Evolutionary conservation across 2,329 filamentous ascomycete genomes (phyloP), one percentile per base, ranked within the genome.

Genomic region (Clarireedia homoeocarpa): DNA sequence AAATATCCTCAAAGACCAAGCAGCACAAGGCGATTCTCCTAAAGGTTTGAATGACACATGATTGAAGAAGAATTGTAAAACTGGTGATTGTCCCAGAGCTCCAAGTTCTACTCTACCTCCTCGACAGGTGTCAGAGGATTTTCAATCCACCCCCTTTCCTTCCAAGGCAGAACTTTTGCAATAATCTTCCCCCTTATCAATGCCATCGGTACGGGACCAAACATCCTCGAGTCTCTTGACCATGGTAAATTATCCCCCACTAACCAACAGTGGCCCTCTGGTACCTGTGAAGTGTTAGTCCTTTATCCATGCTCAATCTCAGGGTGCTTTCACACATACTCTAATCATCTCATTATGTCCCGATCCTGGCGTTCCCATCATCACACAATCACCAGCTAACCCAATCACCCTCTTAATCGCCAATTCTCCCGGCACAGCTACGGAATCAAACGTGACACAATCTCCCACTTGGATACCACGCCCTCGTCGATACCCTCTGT

Each of bases 211-310:
- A 99, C 70, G 0, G 94, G 90, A 0, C 94, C 94, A 73, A 87
- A 96, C 42, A 84, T 77, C 59, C 94, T 83, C 45, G 91, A 96
- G 74, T 99, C 94, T 61, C 89, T 77, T 24, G 91, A 96, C 66
- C 82, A 86, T 3, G 83, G 78, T 59, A 96, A 68, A 71, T 97
- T 97, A 71, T 99, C 94, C 2, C 94, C 94, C 2, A 84, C 82
- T 6, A 96, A 75, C 83, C 90, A 97, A 66, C 91, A 95, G 75
- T 99, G 94, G 1, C 94, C 94, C 67, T 88, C 77, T 0, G 94
- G 94, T 15, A 99, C 83, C 88, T 95, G 26, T 66, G 15, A 36
- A 59, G 6, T 15, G 26, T 55, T 55, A 55, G 53, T 24, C 15
- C 6, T 12, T 48, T 48, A 20, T 27, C 20, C 6, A 15, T 23